phyloP scores from a whole-genome alignment of 768 basidiomycete species.

The Tulasnella sp. region DNA sequence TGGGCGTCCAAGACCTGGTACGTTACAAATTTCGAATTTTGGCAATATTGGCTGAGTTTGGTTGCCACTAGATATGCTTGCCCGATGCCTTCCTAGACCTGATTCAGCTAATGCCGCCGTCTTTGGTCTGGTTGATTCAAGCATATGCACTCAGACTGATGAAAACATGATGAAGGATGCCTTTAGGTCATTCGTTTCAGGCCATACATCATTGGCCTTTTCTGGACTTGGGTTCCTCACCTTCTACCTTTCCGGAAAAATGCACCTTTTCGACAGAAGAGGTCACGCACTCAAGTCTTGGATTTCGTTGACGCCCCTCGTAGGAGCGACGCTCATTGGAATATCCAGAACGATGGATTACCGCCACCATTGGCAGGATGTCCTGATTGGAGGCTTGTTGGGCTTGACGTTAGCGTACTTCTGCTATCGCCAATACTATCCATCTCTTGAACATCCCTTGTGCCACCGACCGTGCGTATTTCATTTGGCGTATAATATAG shows the following conservation, averaged over 20 bases:
- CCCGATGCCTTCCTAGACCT: slow-evolving; percentile 53
- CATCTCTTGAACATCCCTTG: slow-evolving; percentile 45
- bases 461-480: slow-evolving; percentile 47
- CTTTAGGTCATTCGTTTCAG: slow-evolving; percentile 85
- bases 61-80: slow-evolving; percentile 40
- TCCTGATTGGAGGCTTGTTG: slow-evolving; percentile 62
- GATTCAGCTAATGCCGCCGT: slow-evolving; percentile 49
- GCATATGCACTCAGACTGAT: slow-evolving; percentile 68
- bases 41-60: neutral
- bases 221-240: slow-evolving; percentile 83
- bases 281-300: slow-evolving; percentile 77
- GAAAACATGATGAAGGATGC: slow-evolving; percentile 54
- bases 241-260: slow-evolving; percentile 82
- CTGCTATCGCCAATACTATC: slow-evolving; percentile 74
- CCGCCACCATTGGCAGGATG: slow-evolving; percentile 89
- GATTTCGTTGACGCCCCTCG: slow-evolving; percentile 63
- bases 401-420: slow-evolving; percentile 66
- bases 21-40: slow-evolving; percentile 14
- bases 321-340: slow-evolving; percentile 61
- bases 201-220: slow-evolving; percentile 83
- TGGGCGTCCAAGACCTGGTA: slow-evolving; percentile 80
- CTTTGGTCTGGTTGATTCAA: slow-evolving; percentile 59
- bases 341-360: slow-evolving; percentile 88
- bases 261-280: slow-evolving; percentile 74
- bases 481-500: slow-evolving; percentile 25